Evolutionary conservation across 345 rosid genomes (phyloP).

Genomic region (Eucalyptus victrix): DNA sequence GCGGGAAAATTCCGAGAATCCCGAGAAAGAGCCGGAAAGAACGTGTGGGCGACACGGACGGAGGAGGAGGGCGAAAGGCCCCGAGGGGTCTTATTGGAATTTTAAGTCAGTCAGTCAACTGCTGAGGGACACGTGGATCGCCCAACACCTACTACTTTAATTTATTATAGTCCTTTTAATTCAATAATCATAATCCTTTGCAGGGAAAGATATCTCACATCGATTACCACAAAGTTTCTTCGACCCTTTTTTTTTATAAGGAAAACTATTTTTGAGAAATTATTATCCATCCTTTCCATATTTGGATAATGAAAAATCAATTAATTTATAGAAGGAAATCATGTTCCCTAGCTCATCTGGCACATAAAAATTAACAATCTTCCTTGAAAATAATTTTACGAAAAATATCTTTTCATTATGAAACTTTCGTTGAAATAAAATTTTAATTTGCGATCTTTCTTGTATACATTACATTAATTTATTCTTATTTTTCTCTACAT

Average conservation of each 20-base stretch:
- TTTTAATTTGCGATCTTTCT: not conserved
- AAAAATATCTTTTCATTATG: no score
- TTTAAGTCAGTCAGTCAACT: accelerated
- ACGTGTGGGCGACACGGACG: not conserved
- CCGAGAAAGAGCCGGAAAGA: not conserved
- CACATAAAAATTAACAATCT: not conserved
- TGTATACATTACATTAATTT: not conserved
- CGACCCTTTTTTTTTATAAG: not conserved
- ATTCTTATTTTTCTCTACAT: not conserved
- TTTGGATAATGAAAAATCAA: not conserved
- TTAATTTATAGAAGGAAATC: not conserved
- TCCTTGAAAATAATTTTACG: not conserved
- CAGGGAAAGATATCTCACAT: not conserved
- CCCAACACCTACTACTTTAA: not conserved
- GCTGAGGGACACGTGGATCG: not conserved
- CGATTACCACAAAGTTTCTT: not conserved
- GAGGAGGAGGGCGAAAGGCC: not conserved
- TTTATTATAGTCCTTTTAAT: not conserved
- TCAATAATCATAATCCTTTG: not conserved
- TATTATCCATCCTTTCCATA: not conserved
- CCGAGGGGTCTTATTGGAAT: not conserved
- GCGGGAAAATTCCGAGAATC: not conserved
- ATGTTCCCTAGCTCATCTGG: not conserved
- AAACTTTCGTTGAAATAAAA: no score
- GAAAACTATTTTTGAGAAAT: not conserved